These are phyloP conservation scores for Zygnema cylindricum DNA, from an alignment of 139 green algal species.

Conservation along the genomic window DNA sequence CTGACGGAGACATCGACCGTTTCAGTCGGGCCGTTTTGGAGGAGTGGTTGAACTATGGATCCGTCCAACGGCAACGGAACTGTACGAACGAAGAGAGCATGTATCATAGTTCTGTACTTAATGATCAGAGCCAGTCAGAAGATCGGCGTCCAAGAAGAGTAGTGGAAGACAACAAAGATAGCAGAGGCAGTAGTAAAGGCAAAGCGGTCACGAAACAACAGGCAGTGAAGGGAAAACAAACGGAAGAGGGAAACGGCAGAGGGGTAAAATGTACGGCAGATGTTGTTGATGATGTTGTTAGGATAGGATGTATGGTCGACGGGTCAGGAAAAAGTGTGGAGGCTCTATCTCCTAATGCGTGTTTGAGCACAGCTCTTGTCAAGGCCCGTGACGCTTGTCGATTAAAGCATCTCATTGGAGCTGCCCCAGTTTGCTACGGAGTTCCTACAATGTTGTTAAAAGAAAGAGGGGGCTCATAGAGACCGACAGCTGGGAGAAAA, in stretches of 20 bases:
- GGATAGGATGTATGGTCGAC: not conserved
- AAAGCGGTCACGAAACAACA: not conserved
- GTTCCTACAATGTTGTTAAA: slow-evolving; percentile 66
- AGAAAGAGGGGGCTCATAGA: no score
- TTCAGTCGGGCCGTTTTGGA: slow-evolving; percentile 76
- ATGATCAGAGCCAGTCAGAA: not conserved
- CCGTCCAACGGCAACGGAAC: not conserved
- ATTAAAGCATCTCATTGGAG: slow-evolving; percentile 81
- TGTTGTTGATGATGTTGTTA: not conserved
- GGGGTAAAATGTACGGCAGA: not conserved
- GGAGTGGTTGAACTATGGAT: slow-evolving; percentile 66
- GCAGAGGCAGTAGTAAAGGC: not conserved
- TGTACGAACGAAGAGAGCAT: slow-evolving; percentile 19
- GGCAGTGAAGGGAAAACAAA: not conserved
- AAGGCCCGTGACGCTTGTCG: slow-evolving; percentile 72
- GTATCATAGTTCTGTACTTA: not conserved
- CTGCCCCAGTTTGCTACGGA: slow-evolving; percentile 90
- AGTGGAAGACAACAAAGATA: not conserved
- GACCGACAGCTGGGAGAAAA: no score
- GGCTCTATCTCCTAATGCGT: slow-evolving; percentile 10
- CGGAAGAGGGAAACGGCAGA: slow-evolving; percentile 34
- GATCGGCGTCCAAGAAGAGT: not conserved
- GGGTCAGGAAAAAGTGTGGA: not conserved
- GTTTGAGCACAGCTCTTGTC: slow-evolving; percentile 61
- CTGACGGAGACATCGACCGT: slow-evolving; percentile 91